phyloP scores from a whole-genome alignment of 176 grass and related monocot species.

The Rhynchospora pubera region DNA sequence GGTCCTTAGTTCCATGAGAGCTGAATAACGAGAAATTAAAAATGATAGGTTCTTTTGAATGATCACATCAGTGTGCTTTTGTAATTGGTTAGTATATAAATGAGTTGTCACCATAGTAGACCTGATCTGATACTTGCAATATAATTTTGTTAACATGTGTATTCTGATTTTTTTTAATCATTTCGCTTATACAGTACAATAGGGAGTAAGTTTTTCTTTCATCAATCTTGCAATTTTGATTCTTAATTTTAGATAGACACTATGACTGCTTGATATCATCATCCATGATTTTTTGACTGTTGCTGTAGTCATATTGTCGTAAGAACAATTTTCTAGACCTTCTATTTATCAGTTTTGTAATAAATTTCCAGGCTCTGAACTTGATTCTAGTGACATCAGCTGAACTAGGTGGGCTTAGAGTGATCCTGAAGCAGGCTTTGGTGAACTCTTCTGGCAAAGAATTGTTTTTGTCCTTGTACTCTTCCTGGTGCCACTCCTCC shows the following conservation, averaged over 20 bases:
- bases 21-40: not conserved
- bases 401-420: conserved; percentile 67
- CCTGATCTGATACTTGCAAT: not conserved
- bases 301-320: not conserved
- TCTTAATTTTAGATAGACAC: not conserved
- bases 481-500: conserved; percentile 91
- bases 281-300: not conserved
- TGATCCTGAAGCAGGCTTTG: conserved; percentile 75
- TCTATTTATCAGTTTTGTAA: not conserved
- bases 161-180: not conserved
- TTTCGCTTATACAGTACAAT: not conserved
- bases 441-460: conserved; percentile 79
- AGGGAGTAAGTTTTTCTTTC: not conserved
- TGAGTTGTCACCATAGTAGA: not conserved
- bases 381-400: conserved; percentile 95
- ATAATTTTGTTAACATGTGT: not conserved
- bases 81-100: not conserved
- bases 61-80: not conserved
- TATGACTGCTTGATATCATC: not conserved
- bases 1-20: not conserved
- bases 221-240: not conserved
- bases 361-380: conserved; percentile 71
- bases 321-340: not conserved
- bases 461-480: conserved; percentile 72
- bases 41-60: not conserved